Evolutionary conservation across 441 rosid species (phyloP), one percentile per base, ranked within the genome.

Genomic region (Populus tomentosa): DNA sequence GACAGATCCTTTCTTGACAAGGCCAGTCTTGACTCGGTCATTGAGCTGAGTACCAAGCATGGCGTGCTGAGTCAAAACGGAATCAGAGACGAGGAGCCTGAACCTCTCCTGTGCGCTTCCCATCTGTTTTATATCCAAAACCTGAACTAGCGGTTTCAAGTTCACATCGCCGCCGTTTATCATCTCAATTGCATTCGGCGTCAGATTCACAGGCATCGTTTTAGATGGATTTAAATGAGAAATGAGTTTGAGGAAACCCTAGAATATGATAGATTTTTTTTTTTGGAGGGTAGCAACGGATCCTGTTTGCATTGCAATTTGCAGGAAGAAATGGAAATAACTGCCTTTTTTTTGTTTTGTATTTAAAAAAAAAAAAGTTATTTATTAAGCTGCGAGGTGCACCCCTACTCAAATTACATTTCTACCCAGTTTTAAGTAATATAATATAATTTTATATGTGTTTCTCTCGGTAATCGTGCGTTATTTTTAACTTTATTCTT

Each of bases 11-110:
- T 82, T 89, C 84, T 78, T 85, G 86, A 92, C 88, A 5, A 74
- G 82, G 67, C 88, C 90, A 30, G 78, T 78, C 82, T 83, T 92
- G 86, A 94, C 88, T 42, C 80, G 89, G 79, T 90, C 96, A 78
- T 92, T 94, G 66, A 94, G 94, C 89, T 92, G 97, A 83, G 88
- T 89, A 0, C 94, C 94, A 16, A 94, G 87, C 97, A 92, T 92
- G 75, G 95, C 94, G 67, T 90, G 87, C 83, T 92, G 93, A 82
- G 92, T 78, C 23, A 79, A 78, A 74, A 82, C 81, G 68, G 94
- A 89, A 75, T 94, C 95, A 20, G 97, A 94, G 32, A 91, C 83
- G 35, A 90, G 82, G 65, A 94, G 77, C 59, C 92, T 90, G 82
- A 86, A 91, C 81, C 96, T 84, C 89, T 89, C 94, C 86, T 88